Evolutionary conservation across 1,284 basidiomycete species (phyloP).

Genomic region (Boletus semigastroideus): DNA sequence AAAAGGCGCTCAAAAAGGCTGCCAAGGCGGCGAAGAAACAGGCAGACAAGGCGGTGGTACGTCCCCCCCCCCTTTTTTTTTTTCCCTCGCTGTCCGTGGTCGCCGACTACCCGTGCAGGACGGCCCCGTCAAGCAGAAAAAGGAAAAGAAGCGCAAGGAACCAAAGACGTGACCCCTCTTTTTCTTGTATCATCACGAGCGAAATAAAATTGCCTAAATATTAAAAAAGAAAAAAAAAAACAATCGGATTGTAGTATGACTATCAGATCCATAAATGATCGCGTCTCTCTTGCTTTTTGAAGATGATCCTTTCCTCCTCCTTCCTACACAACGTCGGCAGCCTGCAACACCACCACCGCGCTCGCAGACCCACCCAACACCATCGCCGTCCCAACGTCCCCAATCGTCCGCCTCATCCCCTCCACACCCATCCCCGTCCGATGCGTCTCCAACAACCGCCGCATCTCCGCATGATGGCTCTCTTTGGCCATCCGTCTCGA

Average conservation of each 20-base stretch:
- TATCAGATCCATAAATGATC: too few relatives aligned
- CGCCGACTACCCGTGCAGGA: constrained; percentile 21
- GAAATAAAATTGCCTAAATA: too few relatives aligned
- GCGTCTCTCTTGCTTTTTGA: too few relatives aligned
- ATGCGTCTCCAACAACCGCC: constrained; percentile 47
- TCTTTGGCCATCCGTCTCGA: constrained; percentile 69
- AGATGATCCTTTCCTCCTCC: too few relatives aligned
- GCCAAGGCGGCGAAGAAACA: constrained; percentile 58
- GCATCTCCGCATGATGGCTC: constrained; percentile 60
- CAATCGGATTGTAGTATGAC: too few relatives aligned
- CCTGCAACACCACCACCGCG: constrained; percentile 32
- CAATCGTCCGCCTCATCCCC: constrained; percentile 68
- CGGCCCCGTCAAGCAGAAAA: constrained; percentile 41
- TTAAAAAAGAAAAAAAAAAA: too few relatives aligned
- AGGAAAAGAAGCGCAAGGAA: constrained; percentile 43
- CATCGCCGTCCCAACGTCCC: constrained; percentile 72
- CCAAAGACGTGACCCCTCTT: constrained; percentile 39
- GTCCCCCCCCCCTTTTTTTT: too few relatives aligned
- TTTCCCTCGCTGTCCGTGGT: constrained; percentile 16
- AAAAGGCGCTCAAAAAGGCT: constrained; percentile 77
- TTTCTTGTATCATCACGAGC: too few relatives aligned
- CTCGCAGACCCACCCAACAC: constrained; percentile 30
- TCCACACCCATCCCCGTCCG: constrained; percentile 37
- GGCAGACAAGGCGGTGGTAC: constrained; percentile 37
- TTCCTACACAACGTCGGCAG: neutral